Evolutionary conservation across 2,329 filamentous ascomycete species (phyloP).

Genomic region (Aspergillaceae sp.): DNA sequence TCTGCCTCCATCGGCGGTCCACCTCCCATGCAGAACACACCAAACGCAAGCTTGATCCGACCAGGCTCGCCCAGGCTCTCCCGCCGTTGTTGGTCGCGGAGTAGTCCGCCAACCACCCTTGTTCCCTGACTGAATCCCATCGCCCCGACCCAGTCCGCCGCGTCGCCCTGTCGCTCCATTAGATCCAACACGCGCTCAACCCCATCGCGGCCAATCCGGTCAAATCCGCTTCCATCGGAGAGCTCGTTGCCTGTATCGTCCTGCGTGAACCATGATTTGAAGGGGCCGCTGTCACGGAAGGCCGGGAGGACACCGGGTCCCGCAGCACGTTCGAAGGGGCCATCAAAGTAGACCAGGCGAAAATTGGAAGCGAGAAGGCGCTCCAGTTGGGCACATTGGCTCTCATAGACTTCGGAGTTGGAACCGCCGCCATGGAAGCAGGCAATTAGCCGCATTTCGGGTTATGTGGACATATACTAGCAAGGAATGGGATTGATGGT

Average conservation of each 20-base stretch:
- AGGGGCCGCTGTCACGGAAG: constrained; percentile 10
- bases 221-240: constrained; percentile 13
- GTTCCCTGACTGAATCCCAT: constrained; percentile 18
- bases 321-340: constrained; percentile 8
- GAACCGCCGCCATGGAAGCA: constrained; percentile 18
- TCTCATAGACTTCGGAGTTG: constrained; percentile 9
- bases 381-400: constrained; percentile 13
- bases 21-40: constrained; percentile 13
- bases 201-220: constrained; percentile 8
- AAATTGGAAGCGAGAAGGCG: constrained; percentile 8
- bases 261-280: constrained; percentile 13
- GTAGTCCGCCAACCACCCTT: constrained; percentile 9
- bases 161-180: constrained; percentile 6
- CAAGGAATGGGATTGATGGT: neutral
- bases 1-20: constrained; percentile 14
- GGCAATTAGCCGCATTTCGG: constrained; percentile 11
- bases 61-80: neutral
- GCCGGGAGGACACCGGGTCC: constrained; percentile 16
- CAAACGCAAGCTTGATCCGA: constrained; percentile 7
- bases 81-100: constrained; percentile 14
- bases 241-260: constrained; percentile 4
- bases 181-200: constrained; percentile 11
- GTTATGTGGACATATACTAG: neutral
- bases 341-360: constrained; percentile 15
- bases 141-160: constrained; percentile 11